Evolutionary conservation across 495 filamentous ascomycete species (phyloP), one percentile per base, ranked within the genome.

Genomic region (Penicillium lividum): DNA sequence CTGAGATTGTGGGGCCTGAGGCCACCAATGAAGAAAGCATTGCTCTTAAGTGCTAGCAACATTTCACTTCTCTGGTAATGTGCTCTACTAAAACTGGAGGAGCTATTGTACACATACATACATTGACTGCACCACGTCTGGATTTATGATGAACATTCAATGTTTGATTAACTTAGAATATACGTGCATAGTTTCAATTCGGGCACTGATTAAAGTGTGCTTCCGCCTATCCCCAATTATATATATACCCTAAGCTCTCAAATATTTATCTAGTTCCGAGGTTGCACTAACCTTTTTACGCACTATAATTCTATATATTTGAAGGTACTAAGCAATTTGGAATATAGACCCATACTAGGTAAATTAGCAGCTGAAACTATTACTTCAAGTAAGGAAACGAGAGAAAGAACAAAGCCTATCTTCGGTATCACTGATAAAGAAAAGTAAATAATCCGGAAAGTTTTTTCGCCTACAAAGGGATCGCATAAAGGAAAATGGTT

Each of bases 1-100:
- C 54, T 44, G 6, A 10, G 7, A 25, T 27, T 45, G 38, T 61
- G 57, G 45, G 54, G 67, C 67, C 61, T 64, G 46, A 67, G 64
- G 56, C 50, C 50, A 60, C 51, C 54, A 53, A 2, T 38, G 4
- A 18, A 22, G 1, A 22, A 22, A 22, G 22, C 22, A 22, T 22
- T 22, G 22, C 22, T 22, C 22, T n/a, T n/a, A n/a, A n/a, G n/a
- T n/a, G n/a, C n/a, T 22, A 22, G 22, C 22, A 22, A 22, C 22
- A 22, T 22, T 22, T 22, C 22, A 22, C 22, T 22, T 22, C 22
- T 2, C 22, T 22, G 22, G 22, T 2, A 1, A 22, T 22, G 22
- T 22, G 2, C 22, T 22, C 22, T 22, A 22, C 22, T 22, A 22
- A 22, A 22, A 22, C 22, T 22, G 22, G 22, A 22, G 22, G 22